Percentiles rank a stretch among this genome's conserved stretches.
Evolutionary conservation across 805 yeast species (phyloP).

Genomic region (Jamesozyma spencerorum): DNA sequence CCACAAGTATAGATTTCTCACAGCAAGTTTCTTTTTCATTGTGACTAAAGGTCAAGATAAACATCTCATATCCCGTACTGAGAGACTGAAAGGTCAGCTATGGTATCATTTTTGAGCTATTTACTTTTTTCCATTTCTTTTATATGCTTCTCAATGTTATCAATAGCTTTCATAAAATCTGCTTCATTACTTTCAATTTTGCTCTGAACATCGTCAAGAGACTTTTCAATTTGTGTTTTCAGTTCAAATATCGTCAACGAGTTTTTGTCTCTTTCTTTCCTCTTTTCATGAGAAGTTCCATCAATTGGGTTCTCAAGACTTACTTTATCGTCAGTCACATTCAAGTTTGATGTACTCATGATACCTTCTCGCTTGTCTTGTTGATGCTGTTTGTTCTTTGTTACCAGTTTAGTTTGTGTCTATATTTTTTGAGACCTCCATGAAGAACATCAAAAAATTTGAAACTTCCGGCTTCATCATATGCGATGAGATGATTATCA

Average conservation of each 20-base stretch:
- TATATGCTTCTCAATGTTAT: conserved; percentile 17
- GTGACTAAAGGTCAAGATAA: too few species aligned
- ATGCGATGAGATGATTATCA: too few species aligned
- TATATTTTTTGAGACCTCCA: too few species aligned
- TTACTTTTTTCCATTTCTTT: conserved; percentile 7
- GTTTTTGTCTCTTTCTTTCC: conserved; percentile 1
- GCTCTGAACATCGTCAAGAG: conserved; percentile 14
- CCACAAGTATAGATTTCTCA: too few species aligned
- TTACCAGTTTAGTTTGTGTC: not conserved
- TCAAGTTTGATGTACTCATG: not conserved
- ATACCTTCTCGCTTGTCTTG: not conserved
- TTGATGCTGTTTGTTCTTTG: not conserved
- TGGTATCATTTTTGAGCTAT: too few species aligned
- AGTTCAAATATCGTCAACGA: conserved; percentile 23
- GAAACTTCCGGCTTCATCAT: too few species aligned
- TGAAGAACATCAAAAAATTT: too few species aligned
- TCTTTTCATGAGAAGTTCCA: not conserved
- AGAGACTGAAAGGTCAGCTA: too few species aligned
- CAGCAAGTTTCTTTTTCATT: too few species aligned
- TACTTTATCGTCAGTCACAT: not conserved
- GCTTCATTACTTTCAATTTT: conserved; percentile 16
- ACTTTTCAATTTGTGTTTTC: conserved; percentile 22
- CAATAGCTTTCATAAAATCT: conserved; percentile 14
- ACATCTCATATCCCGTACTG: too few species aligned
- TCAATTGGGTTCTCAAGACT: not conserved